Conservation (phyloP, 1,139 yeast genomes). For the Suhomyces taliae region DNA sequence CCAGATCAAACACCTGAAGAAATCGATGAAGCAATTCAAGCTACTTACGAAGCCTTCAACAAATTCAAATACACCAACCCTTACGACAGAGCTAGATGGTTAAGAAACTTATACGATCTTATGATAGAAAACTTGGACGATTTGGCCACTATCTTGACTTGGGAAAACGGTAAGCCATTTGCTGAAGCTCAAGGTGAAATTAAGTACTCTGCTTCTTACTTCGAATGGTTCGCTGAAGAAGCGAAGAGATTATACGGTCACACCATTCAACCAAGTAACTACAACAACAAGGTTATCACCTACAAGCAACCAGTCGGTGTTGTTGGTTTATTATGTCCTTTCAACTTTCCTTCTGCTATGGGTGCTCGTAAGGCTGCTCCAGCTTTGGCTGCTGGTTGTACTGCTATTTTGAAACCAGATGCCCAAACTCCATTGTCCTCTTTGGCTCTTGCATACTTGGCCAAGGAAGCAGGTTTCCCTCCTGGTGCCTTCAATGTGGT, state of each 20-base stretch:
- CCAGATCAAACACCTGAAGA: conserved; percentile 58
- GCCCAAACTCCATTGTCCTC: conserved; percentile 47
- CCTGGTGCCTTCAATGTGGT: conserved; percentile 46
- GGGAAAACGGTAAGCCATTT: conserved; percentile 46
- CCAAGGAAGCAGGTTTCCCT: conserved; percentile 46
- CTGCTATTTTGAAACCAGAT: conserved; percentile 48
- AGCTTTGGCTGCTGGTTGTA: conserved; percentile 51
- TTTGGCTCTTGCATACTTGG: conserved; percentile 46
- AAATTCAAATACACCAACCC: conserved; percentile 59
- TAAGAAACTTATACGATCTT: conserved; percentile 48
- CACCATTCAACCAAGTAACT: conserved; percentile 43
- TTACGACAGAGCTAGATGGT: conserved; percentile 64
- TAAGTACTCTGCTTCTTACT: conserved; percentile 45
- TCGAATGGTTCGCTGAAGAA: conserved; percentile 49
- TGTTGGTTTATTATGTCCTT: conserved; percentile 49
- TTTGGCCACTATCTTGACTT: conserved; percentile 42
- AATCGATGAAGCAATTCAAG: conserved; percentile 60
- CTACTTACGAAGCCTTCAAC: conserved; percentile 61
- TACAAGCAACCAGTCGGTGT: conserved; percentile 50
- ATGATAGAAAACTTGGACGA: conserved; percentile 45
- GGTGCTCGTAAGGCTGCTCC: conserved; percentile 50
- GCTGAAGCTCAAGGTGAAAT: conserved; percentile 44
- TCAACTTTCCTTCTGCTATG: conserved; percentile 52
- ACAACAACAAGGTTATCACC: conserved; percentile 39
- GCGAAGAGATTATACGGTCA: conserved; percentile 43